A percentile compares a stretch with the other conserved stretches of the same genome.
phyloP scores from a whole-genome alignment of 106 monocot species.

The Apostasia shenzhenica region DNA sequence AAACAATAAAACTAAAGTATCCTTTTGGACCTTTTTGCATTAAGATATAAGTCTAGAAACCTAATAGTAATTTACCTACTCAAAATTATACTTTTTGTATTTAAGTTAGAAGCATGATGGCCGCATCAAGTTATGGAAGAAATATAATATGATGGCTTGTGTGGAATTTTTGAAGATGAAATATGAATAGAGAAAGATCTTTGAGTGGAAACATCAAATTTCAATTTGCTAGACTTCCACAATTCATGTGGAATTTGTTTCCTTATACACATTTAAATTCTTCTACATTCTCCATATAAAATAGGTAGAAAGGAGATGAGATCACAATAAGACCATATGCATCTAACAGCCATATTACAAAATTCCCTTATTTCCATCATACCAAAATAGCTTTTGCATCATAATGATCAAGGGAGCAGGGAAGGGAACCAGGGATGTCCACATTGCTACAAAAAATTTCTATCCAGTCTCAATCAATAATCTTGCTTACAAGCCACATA shows the following conservation, averaged over 20 bases:
- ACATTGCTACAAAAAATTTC: background rate
- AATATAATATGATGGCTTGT: conserved; percentile 9
- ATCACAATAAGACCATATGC: background rate
- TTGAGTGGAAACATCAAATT: background rate
- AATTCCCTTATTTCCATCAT: background rate
- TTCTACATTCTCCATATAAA: background rate
- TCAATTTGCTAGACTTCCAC: too few species aligned
- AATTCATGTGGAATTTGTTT: background rate
- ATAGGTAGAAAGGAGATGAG: background rate
- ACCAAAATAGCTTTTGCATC: too few species aligned
- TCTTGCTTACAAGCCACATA: conserved; percentile 5
- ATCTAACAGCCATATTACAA: background rate
- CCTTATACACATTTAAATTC: background rate
- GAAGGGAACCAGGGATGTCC: background rate
- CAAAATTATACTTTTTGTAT: too few species aligned
- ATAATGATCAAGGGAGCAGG: background rate
- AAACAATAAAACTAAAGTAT: too few species aligned
- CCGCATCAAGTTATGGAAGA: conserved; percentile 1
- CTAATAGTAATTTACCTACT: too few species aligned
- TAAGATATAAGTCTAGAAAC: too few species aligned
- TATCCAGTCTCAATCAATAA: background rate
- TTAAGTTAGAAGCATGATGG: conserved; percentile 1
- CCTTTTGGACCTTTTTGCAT: too few species aligned
- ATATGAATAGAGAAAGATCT: background rate
- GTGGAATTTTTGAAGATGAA: background rate